These are phyloP conservation scores for Nidula microcarpa DNA, from an alignment of 768 basidiomycete species.

Conservation along the genomic window DNA sequence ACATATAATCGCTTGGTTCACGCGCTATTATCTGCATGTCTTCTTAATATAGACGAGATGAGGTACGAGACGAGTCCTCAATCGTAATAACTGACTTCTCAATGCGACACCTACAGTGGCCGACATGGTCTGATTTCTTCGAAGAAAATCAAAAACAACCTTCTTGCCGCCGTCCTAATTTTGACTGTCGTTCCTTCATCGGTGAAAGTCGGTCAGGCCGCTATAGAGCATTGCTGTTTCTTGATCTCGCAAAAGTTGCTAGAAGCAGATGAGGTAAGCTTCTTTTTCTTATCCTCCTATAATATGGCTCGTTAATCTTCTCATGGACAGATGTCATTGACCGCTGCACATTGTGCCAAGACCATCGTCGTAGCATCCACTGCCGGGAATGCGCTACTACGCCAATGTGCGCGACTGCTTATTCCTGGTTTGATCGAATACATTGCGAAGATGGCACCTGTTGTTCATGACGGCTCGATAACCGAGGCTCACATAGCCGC, in stretches of 20 bases:
- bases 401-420: slow-evolving; percentile 67
- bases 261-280: slow-evolving; percentile 62
- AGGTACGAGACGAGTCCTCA: slow-evolving; percentile 48
- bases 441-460: slow-evolving; percentile 64
- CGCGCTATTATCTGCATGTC: slow-evolving; percentile 80
- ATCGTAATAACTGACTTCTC: slow-evolving; percentile 1
- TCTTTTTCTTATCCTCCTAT: not conserved
- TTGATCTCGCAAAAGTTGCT: slow-evolving; percentile 78
- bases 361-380: slow-evolving; percentile 75
- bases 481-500: slow-evolving; percentile 57
- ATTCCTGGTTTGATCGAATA: slow-evolving; percentile 82
- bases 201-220: slow-evolving; percentile 65
- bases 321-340: slow-evolving; percentile 60
- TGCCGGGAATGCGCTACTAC: slow-evolving; percentile 61
- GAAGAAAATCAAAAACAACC: slow-evolving; percentile 87
- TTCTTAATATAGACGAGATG: slow-evolving; percentile 89
- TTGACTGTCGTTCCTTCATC: slow-evolving; percentile 73
- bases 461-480: slow-evolving; percentile 53
- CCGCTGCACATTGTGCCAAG: slow-evolving; percentile 87
- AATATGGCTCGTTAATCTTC: not conserved
- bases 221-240: slow-evolving; percentile 83
- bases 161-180: slow-evolving; percentile 81
- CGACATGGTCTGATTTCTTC: slow-evolving; percentile 73
- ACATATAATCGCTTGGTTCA: slow-evolving; percentile 64
- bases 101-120: slow-evolving; percentile 44